Evolutionary conservation across 352 stramenopile species (phyloP).

Genomic region (Globisporangium paddicum): DNA sequence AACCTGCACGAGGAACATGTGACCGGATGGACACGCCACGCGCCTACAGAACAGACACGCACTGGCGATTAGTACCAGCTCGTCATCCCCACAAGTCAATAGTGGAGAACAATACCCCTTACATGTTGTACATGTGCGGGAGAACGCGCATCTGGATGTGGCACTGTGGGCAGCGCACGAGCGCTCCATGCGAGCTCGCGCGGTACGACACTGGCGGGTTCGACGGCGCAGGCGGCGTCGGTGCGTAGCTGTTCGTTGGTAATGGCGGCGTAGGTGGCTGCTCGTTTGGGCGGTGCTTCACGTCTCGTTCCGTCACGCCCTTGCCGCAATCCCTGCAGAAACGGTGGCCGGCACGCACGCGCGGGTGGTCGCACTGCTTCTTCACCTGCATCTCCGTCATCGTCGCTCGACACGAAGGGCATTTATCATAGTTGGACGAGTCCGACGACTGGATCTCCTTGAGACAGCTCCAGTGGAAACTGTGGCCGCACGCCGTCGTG

Average conservation of each 20-base stretch:
- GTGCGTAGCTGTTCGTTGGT: background rate
- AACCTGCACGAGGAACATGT: constrained; percentile 86
- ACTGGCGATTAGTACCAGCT: constrained; percentile 3
- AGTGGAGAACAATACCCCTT: constrained; percentile 24
- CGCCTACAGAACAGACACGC: constrained; percentile 29
- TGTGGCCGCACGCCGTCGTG: constrained; percentile 79
- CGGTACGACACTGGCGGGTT: constrained; percentile 56
- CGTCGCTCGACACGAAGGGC: constrained; percentile 64
- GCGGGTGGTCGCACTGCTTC: constrained; percentile 79
- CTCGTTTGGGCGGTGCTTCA: constrained; percentile 58
- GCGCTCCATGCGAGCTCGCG: constrained; percentile 73
- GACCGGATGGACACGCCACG: constrained; percentile 73
- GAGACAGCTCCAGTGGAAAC: constrained; percentile 82
- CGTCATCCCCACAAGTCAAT: background rate
- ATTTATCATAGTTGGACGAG: constrained; percentile 82
- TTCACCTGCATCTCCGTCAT: constrained; percentile 84
- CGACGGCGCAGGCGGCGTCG: background rate
- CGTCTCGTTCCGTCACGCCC: constrained; percentile 51
- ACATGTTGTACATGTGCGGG: constrained; percentile 90
- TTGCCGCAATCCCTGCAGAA: constrained; percentile 78
- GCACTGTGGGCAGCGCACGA: constrained; percentile 80
- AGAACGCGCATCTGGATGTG: constrained; percentile 87
- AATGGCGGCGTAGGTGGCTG: background rate
- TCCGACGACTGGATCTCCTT: constrained; percentile 81
- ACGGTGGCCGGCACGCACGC: constrained; percentile 69